Evolutionary conservation across 345 rosid species (phyloP).

Genomic region (Citrus cavaleriei): DNA sequence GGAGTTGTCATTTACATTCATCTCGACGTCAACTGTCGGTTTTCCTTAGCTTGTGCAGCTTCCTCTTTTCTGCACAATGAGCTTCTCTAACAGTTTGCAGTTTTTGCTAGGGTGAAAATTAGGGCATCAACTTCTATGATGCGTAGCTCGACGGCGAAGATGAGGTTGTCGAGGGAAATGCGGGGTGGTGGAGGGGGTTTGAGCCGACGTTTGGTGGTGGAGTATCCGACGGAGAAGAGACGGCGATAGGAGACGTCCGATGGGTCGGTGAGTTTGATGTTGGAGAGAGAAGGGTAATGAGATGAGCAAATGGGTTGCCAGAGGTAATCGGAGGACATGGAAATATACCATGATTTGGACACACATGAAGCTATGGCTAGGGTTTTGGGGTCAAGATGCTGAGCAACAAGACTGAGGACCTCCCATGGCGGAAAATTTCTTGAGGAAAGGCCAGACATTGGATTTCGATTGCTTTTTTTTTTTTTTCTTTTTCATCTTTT

Average conservation of each 20-base stretch:
- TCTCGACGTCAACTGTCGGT: too few relatives aligned
- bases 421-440: constrained; percentile 33
- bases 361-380: constrained; percentile 48
- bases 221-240: neutral
- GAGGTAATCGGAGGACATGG: constrained; percentile 36
- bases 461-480: neutral
- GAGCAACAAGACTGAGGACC: constrained; percentile 29
- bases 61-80: too few relatives aligned
- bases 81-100: too few relatives aligned
- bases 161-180: constrained; percentile 21
- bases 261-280: constrained; percentile 27
- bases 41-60: too few relatives aligned
- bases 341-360: constrained; percentile 32
- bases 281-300: neutral
- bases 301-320: neutral
- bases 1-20: too few relatives aligned
- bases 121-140: neutral
- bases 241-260: constrained; percentile 18
- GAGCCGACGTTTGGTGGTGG: neutral
- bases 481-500: too few relatives aligned
- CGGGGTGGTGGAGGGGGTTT: constrained; percentile 23
- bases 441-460: neutral
- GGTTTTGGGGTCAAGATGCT: constrained; percentile 39
- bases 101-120: neutral
- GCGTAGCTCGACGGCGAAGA: neutral